A percentile compares a stretch with the other conserved stretches of the same genome.
Evolutionary conservation across 768 basidiomycete genomes (phyloP).

Genomic region (Lactarius tabidus): DNA sequence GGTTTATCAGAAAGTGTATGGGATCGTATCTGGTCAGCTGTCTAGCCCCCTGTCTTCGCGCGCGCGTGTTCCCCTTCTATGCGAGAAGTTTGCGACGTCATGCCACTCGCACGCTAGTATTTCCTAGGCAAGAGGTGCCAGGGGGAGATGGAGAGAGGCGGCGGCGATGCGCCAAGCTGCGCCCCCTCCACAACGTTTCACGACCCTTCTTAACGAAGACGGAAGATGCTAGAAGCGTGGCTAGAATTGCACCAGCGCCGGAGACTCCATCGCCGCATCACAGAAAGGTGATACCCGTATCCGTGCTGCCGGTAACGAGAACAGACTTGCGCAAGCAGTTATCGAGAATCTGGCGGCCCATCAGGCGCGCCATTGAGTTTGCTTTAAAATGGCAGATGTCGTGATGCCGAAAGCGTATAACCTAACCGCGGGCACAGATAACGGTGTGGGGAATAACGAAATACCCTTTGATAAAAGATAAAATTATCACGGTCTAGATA

Average conservation of each 20-base stretch:
- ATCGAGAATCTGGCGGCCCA: slow-evolving; percentile 11
- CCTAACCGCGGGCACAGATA: slow-evolving; percentile 4
- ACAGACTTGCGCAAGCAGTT: slow-evolving; percentile 13
- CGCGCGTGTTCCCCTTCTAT: neutral
- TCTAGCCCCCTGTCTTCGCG: neutral
- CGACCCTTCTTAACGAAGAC: slow-evolving; percentile 1
- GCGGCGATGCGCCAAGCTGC: neutral
- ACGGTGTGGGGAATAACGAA: neutral
- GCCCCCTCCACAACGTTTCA: slow-evolving; percentile 7
- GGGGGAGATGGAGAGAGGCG: neutral
- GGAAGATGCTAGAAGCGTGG: slow-evolving; percentile 11
- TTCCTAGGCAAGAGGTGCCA: slow-evolving; percentile 1
- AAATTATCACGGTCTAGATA: slow-evolving; percentile 25
- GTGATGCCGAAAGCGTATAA: slow-evolving; percentile 1
- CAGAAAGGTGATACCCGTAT: slow-evolving; percentile 18
- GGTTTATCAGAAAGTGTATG: slow-evolving; percentile 11
- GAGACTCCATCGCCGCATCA: slow-evolving; percentile 7
- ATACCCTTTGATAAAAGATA: slow-evolving; percentile 14
- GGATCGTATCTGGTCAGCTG: slow-evolving; percentile 11
- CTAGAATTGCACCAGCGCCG: neutral
- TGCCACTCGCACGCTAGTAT: neutral
- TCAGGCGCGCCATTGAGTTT: slow-evolving; percentile 12
- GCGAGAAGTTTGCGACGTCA: neutral
- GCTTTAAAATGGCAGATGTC: slow-evolving; percentile 18
- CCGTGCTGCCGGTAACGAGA: slow-evolving; percentile 13